Conservation (phyloP, 2,329 filamentous ascomycete genomes). For the Phialemoniopsis sp. region DNA sequence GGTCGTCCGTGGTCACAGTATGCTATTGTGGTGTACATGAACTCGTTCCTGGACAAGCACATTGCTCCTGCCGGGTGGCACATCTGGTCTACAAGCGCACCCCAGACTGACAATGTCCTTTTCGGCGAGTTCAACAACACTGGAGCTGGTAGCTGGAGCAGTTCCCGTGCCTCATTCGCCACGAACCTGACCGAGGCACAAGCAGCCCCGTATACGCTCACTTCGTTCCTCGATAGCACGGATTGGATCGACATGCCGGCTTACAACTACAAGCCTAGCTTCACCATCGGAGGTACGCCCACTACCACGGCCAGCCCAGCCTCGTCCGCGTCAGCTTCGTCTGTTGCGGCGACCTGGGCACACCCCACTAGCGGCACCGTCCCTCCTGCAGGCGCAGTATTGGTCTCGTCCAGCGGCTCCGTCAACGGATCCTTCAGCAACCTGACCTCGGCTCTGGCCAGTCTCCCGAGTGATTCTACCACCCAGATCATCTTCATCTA, state of each 20-base stretch:
- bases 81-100: conserved; percentile 24
- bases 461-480: conserved; percentile 11
- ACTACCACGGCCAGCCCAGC: conserved; percentile 13
- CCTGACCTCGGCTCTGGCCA: conserved; percentile 20
- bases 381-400: conserved; percentile 32
- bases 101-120: conserved; percentile 23
- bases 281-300: conserved; percentile 16
- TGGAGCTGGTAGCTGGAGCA: conserved; percentile 25
- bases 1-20: conserved; percentile 43
- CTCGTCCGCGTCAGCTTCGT: conserved; percentile 11
- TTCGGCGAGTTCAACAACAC: conserved; percentile 25
- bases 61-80: conserved; percentile 58
- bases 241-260: conserved; percentile 35
- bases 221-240: conserved; percentile 31
- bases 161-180: conserved; percentile 25
- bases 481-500: conserved; percentile 32
- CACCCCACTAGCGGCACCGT: conserved; percentile 34
- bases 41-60: conserved; percentile 45
- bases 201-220: conserved; percentile 26
- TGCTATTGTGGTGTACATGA: conserved; percentile 42
- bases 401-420: conserved; percentile 28
- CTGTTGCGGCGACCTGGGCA: conserved; percentile 23
- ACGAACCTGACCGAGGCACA: conserved; percentile 26
- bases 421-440: conserved; percentile 18
- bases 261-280: conserved; percentile 30